Evolutionary conservation across 805 yeast genomes (phyloP), one percentile per base, ranked within the genome.

Genomic region (Yamadazyma insecticola): DNA sequence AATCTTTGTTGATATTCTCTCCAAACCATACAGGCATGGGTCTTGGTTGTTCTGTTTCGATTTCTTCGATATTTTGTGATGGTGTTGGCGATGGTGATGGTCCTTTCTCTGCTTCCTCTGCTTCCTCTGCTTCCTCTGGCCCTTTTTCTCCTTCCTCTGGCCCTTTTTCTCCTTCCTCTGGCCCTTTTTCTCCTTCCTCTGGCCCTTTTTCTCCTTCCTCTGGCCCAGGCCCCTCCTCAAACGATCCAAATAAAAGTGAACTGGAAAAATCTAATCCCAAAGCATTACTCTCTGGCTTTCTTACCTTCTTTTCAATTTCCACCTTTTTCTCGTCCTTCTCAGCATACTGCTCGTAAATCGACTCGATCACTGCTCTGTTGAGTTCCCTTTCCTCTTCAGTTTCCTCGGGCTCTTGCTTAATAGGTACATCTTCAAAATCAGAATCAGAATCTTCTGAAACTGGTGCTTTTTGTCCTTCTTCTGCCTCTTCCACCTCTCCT

Each of bases 371-470:
- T 1, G 63, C 67, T 28, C 38, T 47, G 13, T 53, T 50, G 11
- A 35, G 22, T 10, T 52, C 50, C 19, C 45, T 41, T 12, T 54
- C 62, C 27, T 57, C 63, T 24, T 48, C 48, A 2, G 50, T 45
- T 30, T 54, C 55, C 18, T 30, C 37, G n/a, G 37, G 40, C 4
- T 35, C 40, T 24, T 52, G 56, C 28, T 60, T 60, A 7, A 72
- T 50, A 2, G 78, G 67, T 28, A 83, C 82, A 40, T 84, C 94
- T 24, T 78, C 88, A 16, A 68, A 61, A 5, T 70, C 79, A 11
- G 40, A 40, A 29, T 45, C 45, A 25, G 40, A 35, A 19, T 19
- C 22, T 19, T n/a, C n/a, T n/a, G n/a, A n/a, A n/a, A n/a, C n/a
- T n/a, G n/a, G n/a, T n/a, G 29, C 39, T 2, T 17, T 21, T 8